phyloP scores from a whole-genome alignment of 192 early-diverging fungal species.

The Coemansia sp. region DNA sequence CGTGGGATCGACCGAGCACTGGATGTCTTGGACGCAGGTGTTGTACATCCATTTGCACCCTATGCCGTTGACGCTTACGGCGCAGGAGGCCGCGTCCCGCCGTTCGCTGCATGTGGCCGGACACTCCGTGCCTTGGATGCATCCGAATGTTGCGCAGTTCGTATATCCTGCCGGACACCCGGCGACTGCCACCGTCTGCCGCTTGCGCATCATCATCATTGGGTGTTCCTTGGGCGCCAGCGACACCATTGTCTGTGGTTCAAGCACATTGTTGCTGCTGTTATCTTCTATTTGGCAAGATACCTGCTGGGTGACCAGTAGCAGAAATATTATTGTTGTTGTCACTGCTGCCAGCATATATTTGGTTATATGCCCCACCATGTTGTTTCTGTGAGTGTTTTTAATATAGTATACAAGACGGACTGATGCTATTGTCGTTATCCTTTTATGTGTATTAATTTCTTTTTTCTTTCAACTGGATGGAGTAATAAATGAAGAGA shows the following conservation, averaged over 20 bases:
- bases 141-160: conserved; percentile 36
- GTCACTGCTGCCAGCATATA: neutral
- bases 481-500: too few species aligned
- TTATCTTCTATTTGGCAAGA: neutral
- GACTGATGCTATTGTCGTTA: too few species aligned
- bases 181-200: neutral
- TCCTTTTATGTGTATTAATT: too few species aligned
- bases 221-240: too few species aligned
- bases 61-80: conserved; percentile 35
- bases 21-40: conserved; percentile 34
- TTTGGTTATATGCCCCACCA: neutral
- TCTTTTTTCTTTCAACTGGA: too few species aligned
- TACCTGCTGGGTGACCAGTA: neutral
- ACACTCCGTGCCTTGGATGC: conserved; percentile 29
- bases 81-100: conserved; percentile 10
- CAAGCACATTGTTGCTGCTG: neutral
- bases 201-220: too few species aligned
- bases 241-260: too few species aligned
- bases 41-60: conserved; percentile 37
- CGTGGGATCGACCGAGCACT: conserved; percentile 15
- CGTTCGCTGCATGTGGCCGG: conserved; percentile 22
- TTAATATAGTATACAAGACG: neutral
- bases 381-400: neutral
- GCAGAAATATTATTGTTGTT: neutral
- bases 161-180: conserved; percentile 28